A percentile compares a stretch with the other conserved stretches of the same genome.
Conservation (phyloP, 768 basidiomycete species). For the Mycena maculata region DNA sequence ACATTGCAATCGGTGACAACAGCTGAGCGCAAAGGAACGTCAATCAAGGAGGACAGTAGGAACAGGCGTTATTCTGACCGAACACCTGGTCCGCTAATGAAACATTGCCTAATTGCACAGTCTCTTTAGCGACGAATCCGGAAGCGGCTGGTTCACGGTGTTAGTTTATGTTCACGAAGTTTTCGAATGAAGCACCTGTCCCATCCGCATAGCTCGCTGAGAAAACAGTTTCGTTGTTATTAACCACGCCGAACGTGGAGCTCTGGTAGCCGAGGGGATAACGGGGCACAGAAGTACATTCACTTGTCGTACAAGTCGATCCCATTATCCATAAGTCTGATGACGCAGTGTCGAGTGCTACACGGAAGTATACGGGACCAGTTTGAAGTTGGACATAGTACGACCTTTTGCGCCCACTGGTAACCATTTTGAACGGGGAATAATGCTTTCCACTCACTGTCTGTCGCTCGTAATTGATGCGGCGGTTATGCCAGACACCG, state of each 20-base stretch:
- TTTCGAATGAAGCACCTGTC: conserved; percentile 61
- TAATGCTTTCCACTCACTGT: conserved; percentile 42
- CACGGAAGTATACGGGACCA: conserved; percentile 74
- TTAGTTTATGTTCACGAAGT: neutral
- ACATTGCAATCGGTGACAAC: conserved; percentile 73
- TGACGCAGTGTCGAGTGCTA: conserved; percentile 81
- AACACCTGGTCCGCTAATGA: conserved; percentile 72
- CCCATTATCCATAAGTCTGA: conserved; percentile 79
- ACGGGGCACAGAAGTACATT: conserved; percentile 70
- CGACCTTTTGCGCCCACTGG: conserved; percentile 65
- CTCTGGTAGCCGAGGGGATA: conserved; percentile 79
- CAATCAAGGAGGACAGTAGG: neutral
- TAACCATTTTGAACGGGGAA: too few species aligned
- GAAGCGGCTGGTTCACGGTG: conserved; percentile 59
- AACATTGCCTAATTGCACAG: conserved; percentile 68
- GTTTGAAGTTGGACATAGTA: conserved; percentile 72
- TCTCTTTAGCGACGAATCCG: conserved; percentile 79
- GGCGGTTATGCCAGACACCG: conserved; percentile 51
- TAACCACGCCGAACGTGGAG: conserved; percentile 70
- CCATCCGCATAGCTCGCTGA: conserved; percentile 72
- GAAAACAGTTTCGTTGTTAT: conserved; percentile 71
- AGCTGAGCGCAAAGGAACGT: conserved; percentile 49
- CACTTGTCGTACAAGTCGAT: conserved; percentile 65
- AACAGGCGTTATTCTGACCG: conserved; percentile 56
- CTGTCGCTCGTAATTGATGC: conserved; percentile 60